phyloP scores from a whole-genome alignment of 306 rosid species.

The Trichosanthes cucumerina region DNA sequence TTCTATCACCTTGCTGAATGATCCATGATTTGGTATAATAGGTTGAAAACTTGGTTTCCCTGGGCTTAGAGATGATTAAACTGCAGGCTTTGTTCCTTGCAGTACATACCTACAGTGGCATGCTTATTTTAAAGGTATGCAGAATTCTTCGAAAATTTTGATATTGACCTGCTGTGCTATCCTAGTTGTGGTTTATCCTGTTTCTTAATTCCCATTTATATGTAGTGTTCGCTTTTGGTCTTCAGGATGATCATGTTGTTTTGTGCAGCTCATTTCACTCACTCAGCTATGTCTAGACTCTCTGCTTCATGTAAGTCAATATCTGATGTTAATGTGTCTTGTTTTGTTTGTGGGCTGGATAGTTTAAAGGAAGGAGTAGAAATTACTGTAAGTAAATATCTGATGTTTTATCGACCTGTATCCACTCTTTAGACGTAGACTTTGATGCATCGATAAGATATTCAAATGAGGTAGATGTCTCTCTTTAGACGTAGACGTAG shows the following conservation, averaged over 20 bases:
- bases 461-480: background rate
- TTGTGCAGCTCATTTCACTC: background rate
- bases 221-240: background rate
- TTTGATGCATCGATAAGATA: background rate
- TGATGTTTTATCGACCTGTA: background rate
- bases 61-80: background rate
- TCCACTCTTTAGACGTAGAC: background rate
- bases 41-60: background rate
- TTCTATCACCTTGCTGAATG: background rate
- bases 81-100: background rate
- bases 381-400: background rate
- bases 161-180: background rate
- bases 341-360: background rate
- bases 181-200: background rate
- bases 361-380: background rate
- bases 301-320: background rate
- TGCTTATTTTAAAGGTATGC: background rate
- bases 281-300: background rate
- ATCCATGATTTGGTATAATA: background rate
- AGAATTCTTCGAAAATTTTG: background rate
- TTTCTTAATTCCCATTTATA: background rate
- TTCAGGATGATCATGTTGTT: background rate
- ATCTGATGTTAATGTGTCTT: background rate
- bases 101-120: background rate
- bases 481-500: no score